phyloP scores from a whole-genome alignment of 192 early-diverging fungal genomes.

The Umbelopsis vinacea region DNA sequence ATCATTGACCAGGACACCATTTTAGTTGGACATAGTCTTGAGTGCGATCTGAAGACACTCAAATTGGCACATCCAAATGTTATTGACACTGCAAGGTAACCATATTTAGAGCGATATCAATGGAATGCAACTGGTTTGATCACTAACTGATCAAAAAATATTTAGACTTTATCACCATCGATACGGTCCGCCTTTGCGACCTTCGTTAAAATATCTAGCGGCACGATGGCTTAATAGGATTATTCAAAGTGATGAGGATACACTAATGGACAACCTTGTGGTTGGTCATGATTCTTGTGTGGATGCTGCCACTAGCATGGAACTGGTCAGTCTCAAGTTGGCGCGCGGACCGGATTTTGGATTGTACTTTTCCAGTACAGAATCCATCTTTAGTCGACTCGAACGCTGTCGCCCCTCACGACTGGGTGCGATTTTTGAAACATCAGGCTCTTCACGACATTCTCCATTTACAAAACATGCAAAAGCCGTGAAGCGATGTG shows the following conservation, averaged over 20 bases:
- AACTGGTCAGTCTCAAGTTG: slow-evolving; percentile 64
- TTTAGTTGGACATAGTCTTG: slow-evolving; percentile 61
- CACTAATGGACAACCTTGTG: slow-evolving; percentile 22
- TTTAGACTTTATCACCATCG: slow-evolving; percentile 58
- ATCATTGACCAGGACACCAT: slow-evolving; percentile 52
- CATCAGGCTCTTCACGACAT: neutral
- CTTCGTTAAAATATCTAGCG: slow-evolving; percentile 55
- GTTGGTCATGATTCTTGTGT: slow-evolving; percentile 73
- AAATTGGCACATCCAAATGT: slow-evolving; percentile 59
- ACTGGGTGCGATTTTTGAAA: slow-evolving; percentile 33
- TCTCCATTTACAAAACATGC: neutral
- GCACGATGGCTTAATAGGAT: slow-evolving; percentile 55
- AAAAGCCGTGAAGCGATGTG: neutral
- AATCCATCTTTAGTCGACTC: slow-evolving; percentile 44
- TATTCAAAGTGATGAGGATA: slow-evolving; percentile 57
- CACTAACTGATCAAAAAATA: slow-evolving; percentile 63
- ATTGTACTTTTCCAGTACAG: slow-evolving; percentile 34
- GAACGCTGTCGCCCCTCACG: slow-evolving; percentile 26
- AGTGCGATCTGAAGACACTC: slow-evolving; percentile 71
- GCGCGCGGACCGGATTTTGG: slow-evolving; percentile 45
- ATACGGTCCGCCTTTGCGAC: slow-evolving; percentile 53
- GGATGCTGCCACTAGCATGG: slow-evolving; percentile 70
- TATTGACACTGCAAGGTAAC: slow-evolving; percentile 59
- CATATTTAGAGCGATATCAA: too few relatives aligned
- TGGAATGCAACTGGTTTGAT: neutral